phyloP scores from a whole-genome alignment of 2,329 filamentous ascomycete species.

The Trichoderma aggressivum region DNA sequence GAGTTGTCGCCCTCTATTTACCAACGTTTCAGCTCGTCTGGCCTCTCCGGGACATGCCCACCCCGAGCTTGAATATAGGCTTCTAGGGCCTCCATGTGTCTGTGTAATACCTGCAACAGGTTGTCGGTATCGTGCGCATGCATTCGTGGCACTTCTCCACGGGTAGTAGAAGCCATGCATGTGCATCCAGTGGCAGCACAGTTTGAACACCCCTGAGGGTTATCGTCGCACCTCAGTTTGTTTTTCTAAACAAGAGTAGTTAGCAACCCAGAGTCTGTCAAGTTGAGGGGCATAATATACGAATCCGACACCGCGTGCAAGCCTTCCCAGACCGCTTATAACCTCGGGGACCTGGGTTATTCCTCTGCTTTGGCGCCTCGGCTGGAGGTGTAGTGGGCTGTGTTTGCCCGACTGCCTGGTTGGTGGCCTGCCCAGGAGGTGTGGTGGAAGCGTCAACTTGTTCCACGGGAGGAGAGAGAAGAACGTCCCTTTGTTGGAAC shows the following conservation, averaged over 20 bases:
- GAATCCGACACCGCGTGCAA: neutral
- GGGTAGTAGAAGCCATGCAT: neutral
- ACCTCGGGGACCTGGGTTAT: neutral
- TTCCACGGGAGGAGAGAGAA: neutral
- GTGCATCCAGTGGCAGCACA: neutral
- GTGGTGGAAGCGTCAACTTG: neutral
- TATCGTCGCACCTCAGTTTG: neutral
- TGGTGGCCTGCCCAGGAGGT: no score
- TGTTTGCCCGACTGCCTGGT: no score
- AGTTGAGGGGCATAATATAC: no score
- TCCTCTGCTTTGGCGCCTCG: neutral
- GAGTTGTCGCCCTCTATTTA: neutral
- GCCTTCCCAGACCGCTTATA: neutral
- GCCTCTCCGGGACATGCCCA: neutral
- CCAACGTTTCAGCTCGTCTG: neutral
- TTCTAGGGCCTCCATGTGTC: neutral
- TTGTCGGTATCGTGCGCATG: neutral
- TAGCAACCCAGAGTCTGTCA: no score
- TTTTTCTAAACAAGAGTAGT: neutral
- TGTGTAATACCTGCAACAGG: neutral
- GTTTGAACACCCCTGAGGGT: neutral
- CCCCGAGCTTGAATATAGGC: neutral
- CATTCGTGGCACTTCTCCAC: neutral
- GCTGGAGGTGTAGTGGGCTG: neutral
- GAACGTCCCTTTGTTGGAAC: neutral